A percentile compares a stretch with the other conserved stretches of the same genome.
These are phyloP conservation scores for Earliella scabrosa DNA, from an alignment of 1,284 basidiomycete species.

Conservation along the genomic window DNA sequence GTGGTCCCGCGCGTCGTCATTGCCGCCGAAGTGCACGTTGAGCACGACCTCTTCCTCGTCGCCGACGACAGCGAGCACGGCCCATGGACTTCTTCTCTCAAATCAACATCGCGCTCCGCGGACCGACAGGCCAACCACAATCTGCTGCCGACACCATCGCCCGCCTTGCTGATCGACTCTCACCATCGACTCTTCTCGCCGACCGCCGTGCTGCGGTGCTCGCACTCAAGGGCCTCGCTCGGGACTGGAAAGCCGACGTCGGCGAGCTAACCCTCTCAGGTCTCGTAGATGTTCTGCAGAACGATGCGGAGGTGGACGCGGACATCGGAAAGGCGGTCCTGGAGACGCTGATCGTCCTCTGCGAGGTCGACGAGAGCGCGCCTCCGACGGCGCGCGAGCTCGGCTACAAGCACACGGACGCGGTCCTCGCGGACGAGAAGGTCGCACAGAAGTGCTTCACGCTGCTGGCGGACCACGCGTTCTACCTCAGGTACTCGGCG, in stretches of 20 bases:
- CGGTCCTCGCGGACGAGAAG: conserved; percentile 71
- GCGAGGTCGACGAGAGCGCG: conserved; percentile 64
- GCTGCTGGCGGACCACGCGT: conserved; percentile 76
- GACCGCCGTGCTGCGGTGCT: conserved; percentile 93
- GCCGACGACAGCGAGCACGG: conserved; percentile 15
- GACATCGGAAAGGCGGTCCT: conserved; percentile 91
- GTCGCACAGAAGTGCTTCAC: conserved; percentile 79
- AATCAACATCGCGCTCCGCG: conserved; percentile 80
- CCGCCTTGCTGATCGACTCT: conserved; percentile 87
- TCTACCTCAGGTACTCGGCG: conserved; percentile 88
- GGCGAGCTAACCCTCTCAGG: conserved; percentile 77
- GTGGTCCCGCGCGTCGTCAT: neutral
- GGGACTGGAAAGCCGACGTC: conserved; percentile 91
- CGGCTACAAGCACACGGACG: conserved; percentile 75
- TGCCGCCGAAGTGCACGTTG: conserved; percentile 4
- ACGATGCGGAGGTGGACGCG: conserved; percentile 86
- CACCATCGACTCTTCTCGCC: conserved; percentile 83
- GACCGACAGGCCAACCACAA: conserved; percentile 79
- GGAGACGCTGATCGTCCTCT: conserved; percentile 83
- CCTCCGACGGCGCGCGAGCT: conserved; percentile 56
- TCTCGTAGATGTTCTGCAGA: conserved; percentile 80
- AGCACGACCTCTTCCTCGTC: conserved; percentile 2
- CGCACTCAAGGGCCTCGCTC: conserved; percentile 88
- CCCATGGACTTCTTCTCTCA: conserved; percentile 83
- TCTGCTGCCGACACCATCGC: conserved; percentile 85